These are phyloP conservation scores for Talaromyces sp. DNA, from an alignment of 2,329 filamentous ascomycete genomes.

Conservation along the genomic window DNA sequence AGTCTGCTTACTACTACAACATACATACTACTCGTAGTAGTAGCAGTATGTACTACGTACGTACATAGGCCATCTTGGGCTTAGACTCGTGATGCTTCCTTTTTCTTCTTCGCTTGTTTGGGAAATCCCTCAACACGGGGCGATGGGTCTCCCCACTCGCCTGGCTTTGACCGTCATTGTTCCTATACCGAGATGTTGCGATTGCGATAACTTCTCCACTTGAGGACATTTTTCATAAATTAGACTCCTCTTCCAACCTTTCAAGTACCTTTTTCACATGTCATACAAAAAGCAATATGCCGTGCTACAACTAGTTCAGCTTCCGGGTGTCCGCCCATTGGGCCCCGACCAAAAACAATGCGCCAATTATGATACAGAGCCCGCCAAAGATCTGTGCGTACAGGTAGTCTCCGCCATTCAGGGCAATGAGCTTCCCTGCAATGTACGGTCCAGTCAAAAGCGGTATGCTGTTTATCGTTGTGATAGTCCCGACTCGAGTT, in stretches of 20 bases:
- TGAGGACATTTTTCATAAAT: too few relatives aligned
- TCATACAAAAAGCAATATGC: not conserved
- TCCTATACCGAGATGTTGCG: not conserved
- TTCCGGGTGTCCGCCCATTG: conserved; percentile 8
- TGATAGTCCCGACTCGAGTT: conserved; percentile 54
- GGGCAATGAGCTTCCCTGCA: conserved; percentile 50
- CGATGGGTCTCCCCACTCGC: not conserved
- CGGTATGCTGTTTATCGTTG: conserved; percentile 53
- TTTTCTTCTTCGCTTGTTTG: not conserved
- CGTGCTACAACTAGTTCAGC: not conserved
- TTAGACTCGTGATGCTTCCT: not conserved
- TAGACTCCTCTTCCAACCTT: not conserved
- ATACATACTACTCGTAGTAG: too few relatives aligned
- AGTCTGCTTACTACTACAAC: too few relatives aligned
- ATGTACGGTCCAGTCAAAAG: conserved; percentile 54
- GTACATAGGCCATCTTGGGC: not conserved
- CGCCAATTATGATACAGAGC: conserved; percentile 9
- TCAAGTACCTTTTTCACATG: not conserved
- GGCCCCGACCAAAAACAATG: conserved; percentile 5
- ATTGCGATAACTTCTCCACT: not conserved
- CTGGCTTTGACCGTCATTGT: not conserved
- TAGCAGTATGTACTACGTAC: too few relatives aligned
- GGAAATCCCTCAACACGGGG: not conserved
- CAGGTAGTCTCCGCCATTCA: conserved; percentile 44
- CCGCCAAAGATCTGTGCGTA: conserved; percentile 47